phyloP scores from a whole-genome alignment of 2,329 filamentous ascomycete species.

The Aspergillus aculeatinus region DNA sequence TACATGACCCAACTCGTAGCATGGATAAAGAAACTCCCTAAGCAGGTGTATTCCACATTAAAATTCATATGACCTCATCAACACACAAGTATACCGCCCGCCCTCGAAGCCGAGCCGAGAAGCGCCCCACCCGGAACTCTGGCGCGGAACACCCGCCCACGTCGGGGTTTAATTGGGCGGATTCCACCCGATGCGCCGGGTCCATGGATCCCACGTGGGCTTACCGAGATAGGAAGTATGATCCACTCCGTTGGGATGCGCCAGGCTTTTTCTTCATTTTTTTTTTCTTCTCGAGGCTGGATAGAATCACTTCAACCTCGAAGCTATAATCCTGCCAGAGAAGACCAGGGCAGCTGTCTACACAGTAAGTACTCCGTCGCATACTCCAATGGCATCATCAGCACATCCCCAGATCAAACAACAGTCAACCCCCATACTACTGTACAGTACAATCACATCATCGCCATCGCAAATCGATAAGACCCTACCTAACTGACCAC shows the following conservation, averaged over 20 bases:
- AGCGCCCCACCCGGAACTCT: background rate
- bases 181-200: background rate
- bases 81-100: too few relatives aligned
- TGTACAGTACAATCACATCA: too few relatives aligned
- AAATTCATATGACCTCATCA: too few relatives aligned
- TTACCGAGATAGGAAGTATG: background rate
- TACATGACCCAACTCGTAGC: too few relatives aligned
- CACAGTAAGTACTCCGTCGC: too few relatives aligned
- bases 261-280: slow-evolving; percentile 1
- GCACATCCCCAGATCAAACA: background rate
- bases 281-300: background rate
- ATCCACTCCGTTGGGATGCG: background rate
- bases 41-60: too few relatives aligned
- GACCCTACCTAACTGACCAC: background rate
- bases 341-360: too few relatives aligned
- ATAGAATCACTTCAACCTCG: too few relatives aligned
- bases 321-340: too few relatives aligned
- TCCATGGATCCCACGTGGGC: slow-evolving; percentile 4
- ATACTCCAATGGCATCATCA: background rate
- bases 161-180: background rate
- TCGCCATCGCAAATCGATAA: background rate
- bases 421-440: too few relatives aligned
- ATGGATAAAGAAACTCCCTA: too few relatives aligned
- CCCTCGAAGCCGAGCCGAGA: background rate
- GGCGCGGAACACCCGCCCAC: background rate